A percentile compares a stretch with the other conserved stretches of the same genome.
Conservation (phyloP, 108 stramenopile species). For the Cyclotella kingstonii region DNA sequence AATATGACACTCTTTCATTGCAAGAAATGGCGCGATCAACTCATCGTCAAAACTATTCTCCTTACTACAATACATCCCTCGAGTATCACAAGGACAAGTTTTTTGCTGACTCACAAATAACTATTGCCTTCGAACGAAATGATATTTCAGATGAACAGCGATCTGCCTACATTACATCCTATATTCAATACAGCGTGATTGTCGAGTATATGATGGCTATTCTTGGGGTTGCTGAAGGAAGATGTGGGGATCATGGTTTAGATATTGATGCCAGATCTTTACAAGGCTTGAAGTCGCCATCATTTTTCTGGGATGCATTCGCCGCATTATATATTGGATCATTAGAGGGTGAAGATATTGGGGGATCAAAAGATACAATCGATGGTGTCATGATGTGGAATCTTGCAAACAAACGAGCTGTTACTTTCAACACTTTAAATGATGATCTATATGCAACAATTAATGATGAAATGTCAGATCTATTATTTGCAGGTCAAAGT, state of each 20-base stretch:
- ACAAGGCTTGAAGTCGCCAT: conserved; percentile 34
- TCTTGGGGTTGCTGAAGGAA: conserved; percentile 46
- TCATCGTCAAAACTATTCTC: conserved; percentile 51
- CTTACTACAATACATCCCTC: conserved; percentile 45
- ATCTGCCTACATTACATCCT: conserved; percentile 46
- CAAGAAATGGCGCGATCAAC: conserved; percentile 52
- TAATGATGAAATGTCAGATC: conserved; percentile 61
- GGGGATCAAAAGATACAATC: conserved; percentile 59
- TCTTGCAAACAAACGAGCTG: conserved; percentile 62
- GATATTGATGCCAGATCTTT: conserved; percentile 4
- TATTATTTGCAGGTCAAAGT: conserved; percentile 67
- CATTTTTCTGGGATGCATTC: conserved; percentile 68
- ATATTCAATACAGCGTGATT: conserved; percentile 64
- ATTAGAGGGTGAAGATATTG: conserved; percentile 59
- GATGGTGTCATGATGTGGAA: conserved; percentile 79
- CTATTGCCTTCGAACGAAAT: conserved; percentile 46
- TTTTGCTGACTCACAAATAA: conserved; percentile 61
- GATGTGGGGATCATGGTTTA: conserved; percentile 40
- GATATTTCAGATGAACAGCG: conserved; percentile 53
- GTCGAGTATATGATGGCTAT: conserved; percentile 63
- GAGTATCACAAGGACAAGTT: conserved; percentile 50
- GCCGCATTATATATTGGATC: conserved; percentile 80
- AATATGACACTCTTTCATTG: conserved; percentile 52
- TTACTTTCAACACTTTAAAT: conserved; percentile 70
- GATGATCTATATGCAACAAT: conserved; percentile 49